Evolutionary conservation across 1,139 yeast species (phyloP), one percentile per base, ranked within the genome.

Genomic region (Candida dubliniensis): DNA sequence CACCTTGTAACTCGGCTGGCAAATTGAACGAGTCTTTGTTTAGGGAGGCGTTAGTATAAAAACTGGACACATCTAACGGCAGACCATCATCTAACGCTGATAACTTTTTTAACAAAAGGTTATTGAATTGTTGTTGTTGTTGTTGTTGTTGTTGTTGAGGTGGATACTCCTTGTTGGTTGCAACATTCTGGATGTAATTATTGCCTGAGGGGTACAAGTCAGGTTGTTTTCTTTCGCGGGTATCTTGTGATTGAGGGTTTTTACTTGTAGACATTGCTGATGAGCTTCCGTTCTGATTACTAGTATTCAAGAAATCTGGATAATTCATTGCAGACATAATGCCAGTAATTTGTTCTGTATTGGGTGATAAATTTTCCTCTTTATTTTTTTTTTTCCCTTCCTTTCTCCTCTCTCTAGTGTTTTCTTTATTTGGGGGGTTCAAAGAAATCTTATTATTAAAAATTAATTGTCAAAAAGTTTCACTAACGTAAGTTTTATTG

Each of bases 1-100:
- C 87, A 30, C 87, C 86, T 60, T 81, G 86, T 37, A 82, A 66
- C 52, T 82, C 87, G 8, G 67, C 48, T 0, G 87, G 87, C 46
- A 82, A 65, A 47, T 66, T 71, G 60, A 81, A 81, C 15, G 60
- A 43, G 40, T 61, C 64, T 29, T 47, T 49, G 31, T 43, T 45
- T 14, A 27, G 18, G 26, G 13, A 14, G 30, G 31, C 32, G 14
- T 42, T 33, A 11, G 32, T 30, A 40, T 41, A 45, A 36, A 41
- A 47, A 14, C 34, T 36, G 11, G 40, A 45, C 23, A 41, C 29
- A 25, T 46, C 48, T 10, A 40, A 12, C 15, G 44, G 43, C 27
- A 40, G 40, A 7, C 42, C 18, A 29, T 50, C 53, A 12, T 63
- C 67, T 34, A 63, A 54, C n/a, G 48, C 44, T 4, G 68, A 55